Percentiles rank a stretch among this genome's conserved stretches.
phyloP scores from a whole-genome alignment of 2,329 filamentous ascomycete species.

The Claviceps arundinis region DNA sequence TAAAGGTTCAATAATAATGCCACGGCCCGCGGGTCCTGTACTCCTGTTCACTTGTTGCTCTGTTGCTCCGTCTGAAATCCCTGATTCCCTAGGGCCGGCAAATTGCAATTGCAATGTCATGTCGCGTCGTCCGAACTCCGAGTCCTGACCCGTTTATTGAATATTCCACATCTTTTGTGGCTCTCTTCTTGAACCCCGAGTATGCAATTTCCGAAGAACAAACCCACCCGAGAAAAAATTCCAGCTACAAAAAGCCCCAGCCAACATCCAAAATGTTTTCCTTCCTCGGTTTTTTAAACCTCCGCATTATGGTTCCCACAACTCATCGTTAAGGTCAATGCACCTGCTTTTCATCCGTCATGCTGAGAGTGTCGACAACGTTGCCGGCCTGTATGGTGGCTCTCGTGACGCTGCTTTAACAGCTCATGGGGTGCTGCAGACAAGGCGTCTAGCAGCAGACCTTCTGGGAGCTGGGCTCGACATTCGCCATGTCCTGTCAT shows the following conservation, averaged over 20 bases:
- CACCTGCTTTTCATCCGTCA: slow-evolving; percentile 66
- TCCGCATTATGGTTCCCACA: not conserved
- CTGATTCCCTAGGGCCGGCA: too few species aligned
- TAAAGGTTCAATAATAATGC: too few species aligned
- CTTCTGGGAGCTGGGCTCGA: slow-evolving; percentile 27
- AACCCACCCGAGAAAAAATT: not conserved
- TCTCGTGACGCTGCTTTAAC: slow-evolving; percentile 70
- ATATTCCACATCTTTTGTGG: too few species aligned
- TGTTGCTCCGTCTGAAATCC: too few species aligned
- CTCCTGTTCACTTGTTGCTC: too few species aligned
- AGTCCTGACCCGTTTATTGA: too few species aligned
- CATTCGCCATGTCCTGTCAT: slow-evolving; percentile 60
- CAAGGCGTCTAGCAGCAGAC: slow-evolving; percentile 54
- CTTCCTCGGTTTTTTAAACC: not conserved
- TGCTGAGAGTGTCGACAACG: slow-evolving; percentile 84
- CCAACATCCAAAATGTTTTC: not conserved
- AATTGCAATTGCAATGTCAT: too few species aligned
- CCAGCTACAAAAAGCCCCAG: not conserved
- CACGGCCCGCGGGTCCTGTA: too few species aligned
- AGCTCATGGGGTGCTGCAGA: slow-evolving; percentile 68
- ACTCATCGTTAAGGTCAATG: slow-evolving; percentile 12
- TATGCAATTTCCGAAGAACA: not conserved
- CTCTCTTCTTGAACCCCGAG: not conserved
- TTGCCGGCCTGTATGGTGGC: slow-evolving; percentile 66
- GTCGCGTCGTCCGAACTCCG: too few species aligned